A percentile compares a stretch with the other conserved stretches of the same genome.
Evolutionary conservation across 805 yeast species (phyloP).

Genomic region (Yamadazyma scolyti): DNA sequence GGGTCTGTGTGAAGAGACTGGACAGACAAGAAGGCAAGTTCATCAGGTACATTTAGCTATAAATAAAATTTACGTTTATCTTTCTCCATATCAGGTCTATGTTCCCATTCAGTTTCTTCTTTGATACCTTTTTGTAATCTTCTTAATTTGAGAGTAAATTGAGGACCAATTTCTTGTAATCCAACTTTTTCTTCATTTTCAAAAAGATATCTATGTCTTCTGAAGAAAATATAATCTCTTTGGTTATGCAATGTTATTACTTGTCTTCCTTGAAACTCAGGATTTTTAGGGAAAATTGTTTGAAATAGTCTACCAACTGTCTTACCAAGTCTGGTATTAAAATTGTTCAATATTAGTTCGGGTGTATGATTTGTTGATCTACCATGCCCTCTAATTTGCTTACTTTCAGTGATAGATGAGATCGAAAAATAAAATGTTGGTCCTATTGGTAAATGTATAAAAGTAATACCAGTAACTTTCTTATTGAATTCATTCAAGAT

Average conservation of each 20-base stretch:
- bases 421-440: conserved; percentile 92
- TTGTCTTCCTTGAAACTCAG: conserved; percentile 93
- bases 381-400: conserved; percentile 83
- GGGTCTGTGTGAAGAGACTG: no score
- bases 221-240: conserved; percentile 90
- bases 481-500: conserved; percentile 94
- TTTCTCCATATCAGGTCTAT: conserved; percentile 92
- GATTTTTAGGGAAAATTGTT: conserved; percentile 85
- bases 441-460: conserved; percentile 91
- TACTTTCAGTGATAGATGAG: conserved; percentile 70
- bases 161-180: conserved; percentile 94
- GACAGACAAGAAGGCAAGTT: neutral
- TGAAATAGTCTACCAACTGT: conserved; percentile 92
- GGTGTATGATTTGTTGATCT: conserved; percentile 88
- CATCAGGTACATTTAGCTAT: conserved; percentile 23
- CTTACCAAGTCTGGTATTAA: conserved; percentile 87
- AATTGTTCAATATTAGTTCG: conserved; percentile 87
- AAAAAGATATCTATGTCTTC: conserved; percentile 92
- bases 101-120: conserved; percentile 96
- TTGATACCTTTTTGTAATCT: conserved; percentile 88
- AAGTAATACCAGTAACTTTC: conserved; percentile 84
- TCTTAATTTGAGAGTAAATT: conserved; percentile 84
- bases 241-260: conserved; percentile 95
- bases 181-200: conserved; percentile 90
- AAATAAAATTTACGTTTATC: conserved; percentile 91